A percentile compares a stretch with the other conserved stretches of the same genome.
These are phyloP conservation scores for Eucalyptus cloeziana DNA, from an alignment of 345 rosid species.

Conservation along the genomic window DNA sequence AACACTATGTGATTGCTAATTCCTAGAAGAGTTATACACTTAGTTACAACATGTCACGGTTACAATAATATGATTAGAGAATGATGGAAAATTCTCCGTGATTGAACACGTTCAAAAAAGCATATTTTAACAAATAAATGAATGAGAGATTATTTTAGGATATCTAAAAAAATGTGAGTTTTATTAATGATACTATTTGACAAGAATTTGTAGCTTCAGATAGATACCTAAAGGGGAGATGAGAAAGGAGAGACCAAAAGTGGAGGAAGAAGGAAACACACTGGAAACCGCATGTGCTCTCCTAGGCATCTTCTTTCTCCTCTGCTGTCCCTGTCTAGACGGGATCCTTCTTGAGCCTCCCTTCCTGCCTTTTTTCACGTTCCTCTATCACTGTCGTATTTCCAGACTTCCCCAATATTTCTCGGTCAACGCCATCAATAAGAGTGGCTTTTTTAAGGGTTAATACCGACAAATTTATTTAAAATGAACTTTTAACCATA, in stretches of 20 bases:
- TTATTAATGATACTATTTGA: not conserved
- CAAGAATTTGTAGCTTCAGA: no score
- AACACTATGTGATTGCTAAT: accelerated
- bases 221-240: not conserved
- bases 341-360: not conserved
- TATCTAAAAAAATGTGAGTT: not conserved
- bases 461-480: no score
- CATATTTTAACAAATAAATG: not conserved
- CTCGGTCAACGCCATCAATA: not conserved
- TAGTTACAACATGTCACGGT: no score
- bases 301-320: not conserved
- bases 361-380: no score
- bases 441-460: not conserved
- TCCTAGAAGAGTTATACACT: not conserved
- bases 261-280: not conserved
- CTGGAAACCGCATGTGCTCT: not conserved
- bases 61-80: not conserved
- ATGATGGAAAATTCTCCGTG: not conserved
- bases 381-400: no score
- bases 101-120: not conserved
- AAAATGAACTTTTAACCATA: no score
- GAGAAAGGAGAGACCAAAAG: no score
- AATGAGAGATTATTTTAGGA: not conserved
- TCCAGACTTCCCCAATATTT: no score
- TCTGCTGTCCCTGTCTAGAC: not conserved